Evolutionary conservation across 2,329 filamentous ascomycete genomes (phyloP).

Genomic region (Coniochaeta sp.): DNA sequence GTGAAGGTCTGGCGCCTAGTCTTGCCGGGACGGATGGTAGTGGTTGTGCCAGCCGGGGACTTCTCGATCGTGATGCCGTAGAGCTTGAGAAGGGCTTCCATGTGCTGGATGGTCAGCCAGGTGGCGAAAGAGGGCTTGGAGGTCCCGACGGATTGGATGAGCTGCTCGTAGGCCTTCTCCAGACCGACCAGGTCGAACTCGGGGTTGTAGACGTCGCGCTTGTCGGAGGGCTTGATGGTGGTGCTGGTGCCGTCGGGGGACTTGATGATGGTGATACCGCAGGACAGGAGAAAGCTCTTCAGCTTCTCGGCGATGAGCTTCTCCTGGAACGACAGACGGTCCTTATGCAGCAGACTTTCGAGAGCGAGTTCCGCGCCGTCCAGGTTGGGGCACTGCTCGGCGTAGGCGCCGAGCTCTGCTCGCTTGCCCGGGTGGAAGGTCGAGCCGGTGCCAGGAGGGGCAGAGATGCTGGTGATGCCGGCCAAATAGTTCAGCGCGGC

Average conservation of each 20-base stretch:
- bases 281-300: constrained; percentile 18
- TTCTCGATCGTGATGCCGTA: constrained; percentile 26
- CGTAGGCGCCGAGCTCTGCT: constrained; percentile 15
- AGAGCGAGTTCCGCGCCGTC: constrained; percentile 49
- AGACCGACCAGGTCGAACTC: constrained; percentile 14
- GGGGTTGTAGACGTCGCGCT: constrained; percentile 15
- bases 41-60: constrained; percentile 24
- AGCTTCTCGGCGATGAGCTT: constrained; percentile 11
- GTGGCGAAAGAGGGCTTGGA: constrained; percentile 8
- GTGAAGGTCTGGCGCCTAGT: constrained; percentile 11
- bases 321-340: constrained; percentile 9
- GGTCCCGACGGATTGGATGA: constrained; percentile 10
- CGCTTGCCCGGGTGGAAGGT: constrained; percentile 16
- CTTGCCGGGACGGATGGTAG: constrained; percentile 17
- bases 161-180: constrained; percentile 11
- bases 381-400: constrained; percentile 65
- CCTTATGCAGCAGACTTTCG: constrained; percentile 11
- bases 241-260: constrained; percentile 25
- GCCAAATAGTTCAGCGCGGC: constrained; percentile 11
- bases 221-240: constrained; percentile 19
- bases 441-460: constrained; percentile 11
- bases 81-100: constrained; percentile 17
- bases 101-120: constrained; percentile 8
- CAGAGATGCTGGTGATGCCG: constrained; percentile 11
- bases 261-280: constrained; percentile 25